These are phyloP conservation scores for Streptanthus diversifolius DNA, from an alignment of 345 rosid species.

Conservation along the genomic window DNA sequence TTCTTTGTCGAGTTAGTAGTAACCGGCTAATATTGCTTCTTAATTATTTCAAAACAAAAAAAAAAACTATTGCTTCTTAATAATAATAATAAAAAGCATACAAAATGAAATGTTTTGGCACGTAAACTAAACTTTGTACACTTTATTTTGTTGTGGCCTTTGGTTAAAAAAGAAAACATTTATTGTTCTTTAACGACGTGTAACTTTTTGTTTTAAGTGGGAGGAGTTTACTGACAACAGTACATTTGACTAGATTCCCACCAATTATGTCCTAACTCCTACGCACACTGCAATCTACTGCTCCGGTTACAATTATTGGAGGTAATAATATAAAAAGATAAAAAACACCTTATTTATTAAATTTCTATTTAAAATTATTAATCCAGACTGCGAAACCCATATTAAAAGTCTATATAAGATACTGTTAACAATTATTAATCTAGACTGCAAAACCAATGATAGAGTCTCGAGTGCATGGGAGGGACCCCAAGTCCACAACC, in stretches of 20 bases:
- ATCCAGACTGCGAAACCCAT: background rate
- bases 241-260: conserved; percentile 6
- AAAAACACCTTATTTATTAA: too few species aligned
- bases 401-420: background rate
- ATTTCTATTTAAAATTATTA: background rate
- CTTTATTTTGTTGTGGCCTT: too few species aligned
- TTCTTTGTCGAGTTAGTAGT: too few species aligned
- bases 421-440: background rate
- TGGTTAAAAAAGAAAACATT: too few species aligned
- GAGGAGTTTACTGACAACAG: background rate
- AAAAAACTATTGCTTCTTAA: background rate
- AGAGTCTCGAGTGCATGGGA: background rate
- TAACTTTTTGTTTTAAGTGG: background rate
- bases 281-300: background rate
- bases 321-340: background rate
- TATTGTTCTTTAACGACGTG: background rate
- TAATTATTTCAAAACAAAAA: too few species aligned
- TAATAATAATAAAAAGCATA: background rate
- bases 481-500: conserved; percentile 19
- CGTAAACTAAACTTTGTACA: background rate
- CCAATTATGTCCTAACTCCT: conserved; percentile 2
- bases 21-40: background rate
- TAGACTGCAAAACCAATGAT: background rate
- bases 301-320: conserved; percentile 1
- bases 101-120: background rate